Percentiles rank a stretch among this genome's conserved stretches.
Conservation (phyloP, 345 rosid genomes). For the Trapa bicornis region DNA sequence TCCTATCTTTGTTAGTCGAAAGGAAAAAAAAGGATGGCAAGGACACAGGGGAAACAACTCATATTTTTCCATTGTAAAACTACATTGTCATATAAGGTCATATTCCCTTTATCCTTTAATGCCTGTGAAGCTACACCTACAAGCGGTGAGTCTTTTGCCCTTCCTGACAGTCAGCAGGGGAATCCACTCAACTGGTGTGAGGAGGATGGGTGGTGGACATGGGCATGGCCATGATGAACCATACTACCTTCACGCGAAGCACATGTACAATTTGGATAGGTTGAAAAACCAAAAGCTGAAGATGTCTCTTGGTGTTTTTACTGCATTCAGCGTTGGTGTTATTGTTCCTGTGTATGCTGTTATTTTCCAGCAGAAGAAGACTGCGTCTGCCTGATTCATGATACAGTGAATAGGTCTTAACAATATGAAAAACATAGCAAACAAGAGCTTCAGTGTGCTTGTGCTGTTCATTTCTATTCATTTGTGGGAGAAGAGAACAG, state of each 20-base stretch:
- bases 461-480: too few relatives aligned
- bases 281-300: conserved; percentile 24
- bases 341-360: conserved; percentile 22
- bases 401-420: not conserved
- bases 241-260: conserved; percentile 24
- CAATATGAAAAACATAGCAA: not conserved
- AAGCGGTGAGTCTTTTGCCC: not conserved
- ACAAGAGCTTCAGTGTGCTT: not conserved
- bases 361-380: conserved; percentile 9
- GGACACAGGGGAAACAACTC: too few relatives aligned
- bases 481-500: too few relatives aligned
- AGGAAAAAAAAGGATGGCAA: too few relatives aligned
- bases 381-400: not conserved
- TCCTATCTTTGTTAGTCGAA: not conserved
- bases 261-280: conserved; percentile 32
- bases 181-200: conserved; percentile 4
- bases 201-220: conserved; percentile 6
- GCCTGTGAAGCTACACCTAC: not conserved
- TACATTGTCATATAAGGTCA: too few relatives aligned
- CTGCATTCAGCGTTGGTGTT: conserved; percentile 18
- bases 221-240: not conserved
- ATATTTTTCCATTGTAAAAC: too few relatives aligned
- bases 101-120: too few relatives aligned
- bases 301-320: conserved; percentile 22
- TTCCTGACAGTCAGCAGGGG: conserved; percentile 6